A percentile compares a stretch with the other conserved stretches of the same genome.
Evolutionary conservation across 2,329 filamentous ascomycete species (phyloP).

Genomic region (Colletotrichum plurivorum): DNA sequence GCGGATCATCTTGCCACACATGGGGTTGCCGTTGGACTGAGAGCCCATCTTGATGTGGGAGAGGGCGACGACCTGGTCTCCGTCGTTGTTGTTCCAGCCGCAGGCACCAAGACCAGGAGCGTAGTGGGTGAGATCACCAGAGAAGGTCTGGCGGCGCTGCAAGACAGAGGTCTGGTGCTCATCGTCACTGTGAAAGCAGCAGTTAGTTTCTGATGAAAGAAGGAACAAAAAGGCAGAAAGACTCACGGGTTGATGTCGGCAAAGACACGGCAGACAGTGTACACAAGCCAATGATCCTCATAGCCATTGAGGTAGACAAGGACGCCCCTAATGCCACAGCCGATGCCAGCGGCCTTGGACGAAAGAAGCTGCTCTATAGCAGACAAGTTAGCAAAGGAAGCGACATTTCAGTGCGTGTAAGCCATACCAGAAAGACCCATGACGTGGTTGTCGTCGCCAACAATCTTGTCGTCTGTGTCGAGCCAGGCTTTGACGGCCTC

Average conservation of each 20-base stretch:
- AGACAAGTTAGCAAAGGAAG: background rate
- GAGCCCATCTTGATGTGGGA: slow-evolving; percentile 39
- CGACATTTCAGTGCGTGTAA: rapidly evolving
- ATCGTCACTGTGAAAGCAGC: background rate
- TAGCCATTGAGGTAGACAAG: too few species aligned
- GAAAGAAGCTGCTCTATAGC: slow-evolving; percentile 21
- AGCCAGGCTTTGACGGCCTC: slow-evolving; percentile 20
- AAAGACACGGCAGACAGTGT: slow-evolving; percentile 22
- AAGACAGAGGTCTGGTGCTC: background rate
- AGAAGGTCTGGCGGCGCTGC: slow-evolving; percentile 23
- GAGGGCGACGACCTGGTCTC: slow-evolving; percentile 27
- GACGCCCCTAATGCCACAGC: background rate
- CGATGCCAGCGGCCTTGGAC: slow-evolving; percentile 9
- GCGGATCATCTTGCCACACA: slow-evolving; percentile 19
- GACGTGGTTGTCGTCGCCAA: background rate
- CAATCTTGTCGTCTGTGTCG: background rate
- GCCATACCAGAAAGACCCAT: background rate
- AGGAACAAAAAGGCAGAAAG: background rate
- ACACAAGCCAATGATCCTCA: background rate
- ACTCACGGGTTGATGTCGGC: slow-evolving; percentile 19
- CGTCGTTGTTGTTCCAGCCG: slow-evolving; percentile 17
- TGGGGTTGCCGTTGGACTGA: slow-evolving; percentile 35
- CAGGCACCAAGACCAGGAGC: slow-evolving; percentile 34
- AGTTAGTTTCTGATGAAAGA: background rate
- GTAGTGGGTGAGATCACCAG: slow-evolving; percentile 37